Conservation (phyloP, 2,329 filamentous ascomycete genomes). For the Apiospora aurea region DNA sequence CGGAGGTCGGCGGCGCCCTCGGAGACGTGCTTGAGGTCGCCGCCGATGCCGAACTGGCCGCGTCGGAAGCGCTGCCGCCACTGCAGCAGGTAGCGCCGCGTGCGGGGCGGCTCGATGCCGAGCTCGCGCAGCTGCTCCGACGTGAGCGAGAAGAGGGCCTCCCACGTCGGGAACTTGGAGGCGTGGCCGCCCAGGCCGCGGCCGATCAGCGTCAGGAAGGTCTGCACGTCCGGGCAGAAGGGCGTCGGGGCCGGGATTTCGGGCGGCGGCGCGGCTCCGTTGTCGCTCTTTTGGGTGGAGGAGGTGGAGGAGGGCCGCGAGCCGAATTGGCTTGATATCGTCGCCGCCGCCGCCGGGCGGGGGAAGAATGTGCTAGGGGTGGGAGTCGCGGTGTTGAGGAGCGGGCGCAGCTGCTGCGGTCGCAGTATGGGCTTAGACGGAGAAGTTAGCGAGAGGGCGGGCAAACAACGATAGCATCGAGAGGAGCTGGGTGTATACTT, state of each 20-base stretch:
- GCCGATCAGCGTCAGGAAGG: slow-evolving; percentile 91
- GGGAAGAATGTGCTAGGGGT: slow-evolving; percentile 16
- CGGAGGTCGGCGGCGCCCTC: slow-evolving; percentile 60
- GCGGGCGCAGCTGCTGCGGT: slow-evolving; percentile 39
- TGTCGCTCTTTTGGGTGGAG: background rate
- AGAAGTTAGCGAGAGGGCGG: background rate
- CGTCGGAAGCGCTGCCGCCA: slow-evolving; percentile 88
- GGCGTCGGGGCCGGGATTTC: slow-evolving; percentile 75
- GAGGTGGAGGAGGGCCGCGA: background rate
- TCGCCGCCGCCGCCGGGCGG: slow-evolving; percentile 26
- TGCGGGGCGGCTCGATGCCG: slow-evolving; percentile 85
- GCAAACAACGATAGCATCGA: background rate
- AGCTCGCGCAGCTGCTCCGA: slow-evolving; percentile 81
- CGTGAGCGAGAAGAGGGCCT: slow-evolving; percentile 83
- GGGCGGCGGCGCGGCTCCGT: background rate
- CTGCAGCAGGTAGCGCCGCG: slow-evolving; percentile 81
- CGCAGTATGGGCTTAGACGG: slow-evolving; percentile 37
- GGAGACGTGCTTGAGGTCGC: slow-evolving; percentile 77
- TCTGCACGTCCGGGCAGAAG: slow-evolving; percentile 83
- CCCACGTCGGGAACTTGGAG: slow-evolving; percentile 89
- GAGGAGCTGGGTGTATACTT: background rate
- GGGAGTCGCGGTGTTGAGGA: slow-evolving; percentile 27
- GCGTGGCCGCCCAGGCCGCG: slow-evolving; percentile 83
- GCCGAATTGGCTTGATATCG: slow-evolving; percentile 26
- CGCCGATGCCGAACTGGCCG: slow-evolving; percentile 80